Evolutionary conservation across 73 alveolate genomes (phyloP).

Genomic region (Blepharisma japonicum): DNA sequence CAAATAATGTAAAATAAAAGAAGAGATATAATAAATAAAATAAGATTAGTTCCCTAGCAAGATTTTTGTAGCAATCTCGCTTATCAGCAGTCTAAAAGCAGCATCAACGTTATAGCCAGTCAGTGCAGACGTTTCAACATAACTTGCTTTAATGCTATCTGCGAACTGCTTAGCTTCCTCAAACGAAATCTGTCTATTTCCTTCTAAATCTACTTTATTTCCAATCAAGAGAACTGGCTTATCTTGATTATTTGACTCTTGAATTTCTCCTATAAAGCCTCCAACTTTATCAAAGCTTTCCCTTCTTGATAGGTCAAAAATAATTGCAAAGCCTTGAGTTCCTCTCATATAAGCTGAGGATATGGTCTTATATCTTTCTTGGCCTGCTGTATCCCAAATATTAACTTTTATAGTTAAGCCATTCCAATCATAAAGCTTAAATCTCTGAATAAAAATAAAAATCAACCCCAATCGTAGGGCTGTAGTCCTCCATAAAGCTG

Average conservation of each 20-base stretch:
- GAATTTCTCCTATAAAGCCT: constrained; percentile 50
- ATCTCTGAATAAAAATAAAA: too few relatives aligned
- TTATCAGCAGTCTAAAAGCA: too few relatives aligned
- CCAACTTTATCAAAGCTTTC: constrained; percentile 51
- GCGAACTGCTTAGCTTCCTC: constrained; percentile 77
- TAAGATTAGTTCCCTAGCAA: too few relatives aligned
- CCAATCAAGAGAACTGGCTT: constrained; percentile 41
- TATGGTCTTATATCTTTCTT: constrained; percentile 85
- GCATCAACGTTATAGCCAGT: constrained; percentile 56
- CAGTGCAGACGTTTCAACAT: constrained; percentile 82
- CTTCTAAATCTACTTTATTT: constrained; percentile 54
- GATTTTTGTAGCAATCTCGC: too few relatives aligned
- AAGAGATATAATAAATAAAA: too few relatives aligned
- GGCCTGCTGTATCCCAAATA: constrained; percentile 98
- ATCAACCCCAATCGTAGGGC: constrained; percentile 63
- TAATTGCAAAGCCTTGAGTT: constrained; percentile 81
- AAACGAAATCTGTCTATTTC: constrained; percentile 52
- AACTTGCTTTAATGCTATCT: constrained; percentile 54
- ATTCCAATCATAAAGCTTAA: constrained; percentile 46
- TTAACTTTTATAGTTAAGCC: constrained; percentile 62
- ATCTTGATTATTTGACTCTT: constrained; percentile 36
- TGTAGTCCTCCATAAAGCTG: too few relatives aligned
- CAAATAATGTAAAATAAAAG: too few relatives aligned
- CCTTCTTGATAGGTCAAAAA: constrained; percentile 78
- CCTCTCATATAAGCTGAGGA: constrained; percentile 87